These are phyloP conservation scores for Albifimbria verrucaria DNA, from an alignment of 2,329 filamentous ascomycete genomes.

Conservation along the genomic window DNA sequence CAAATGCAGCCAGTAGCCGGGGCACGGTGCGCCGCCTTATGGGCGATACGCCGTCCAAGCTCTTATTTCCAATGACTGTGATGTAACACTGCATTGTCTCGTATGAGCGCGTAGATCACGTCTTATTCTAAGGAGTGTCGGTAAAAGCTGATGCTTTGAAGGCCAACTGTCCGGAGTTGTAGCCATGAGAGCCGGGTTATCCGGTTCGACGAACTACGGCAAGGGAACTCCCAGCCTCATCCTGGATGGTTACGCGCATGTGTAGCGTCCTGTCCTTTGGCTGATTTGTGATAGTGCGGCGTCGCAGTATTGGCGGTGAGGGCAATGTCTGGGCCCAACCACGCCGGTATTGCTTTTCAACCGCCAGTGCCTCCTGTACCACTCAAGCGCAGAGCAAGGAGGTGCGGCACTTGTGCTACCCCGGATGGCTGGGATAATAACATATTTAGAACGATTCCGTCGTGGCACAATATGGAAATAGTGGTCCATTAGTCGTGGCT, in stretches of 20 bases:
- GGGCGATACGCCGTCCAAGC: too few relatives aligned
- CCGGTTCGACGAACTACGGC: too few relatives aligned
- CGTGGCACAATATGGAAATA: background rate
- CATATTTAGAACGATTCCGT: background rate
- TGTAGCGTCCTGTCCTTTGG: background rate
- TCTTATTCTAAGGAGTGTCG: too few relatives aligned
- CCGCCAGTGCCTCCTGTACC: background rate
- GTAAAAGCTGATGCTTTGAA: too few relatives aligned
- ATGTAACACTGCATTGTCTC: too few relatives aligned
- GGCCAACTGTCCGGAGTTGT: too few relatives aligned
- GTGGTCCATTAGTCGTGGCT: background rate
- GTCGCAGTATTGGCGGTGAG: conserved; percentile 1
- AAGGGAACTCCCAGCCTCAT: too few relatives aligned
- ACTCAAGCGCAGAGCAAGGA: background rate
- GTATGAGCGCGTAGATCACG: too few relatives aligned
- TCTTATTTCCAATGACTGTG: too few relatives aligned
- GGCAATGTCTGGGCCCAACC: background rate
- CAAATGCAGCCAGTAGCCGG: too few relatives aligned
- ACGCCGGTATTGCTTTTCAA: background rate
- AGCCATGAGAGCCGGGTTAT: too few relatives aligned
- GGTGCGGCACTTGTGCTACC: background rate
- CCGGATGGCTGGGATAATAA: background rate
- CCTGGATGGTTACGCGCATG: background rate
- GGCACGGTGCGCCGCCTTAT: too few relatives aligned
- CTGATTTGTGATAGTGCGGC: background rate